phyloP scores from a whole-genome alignment of 2,329 filamentous ascomycete genomes.

The Pyrenochaeta sp. region DNA sequence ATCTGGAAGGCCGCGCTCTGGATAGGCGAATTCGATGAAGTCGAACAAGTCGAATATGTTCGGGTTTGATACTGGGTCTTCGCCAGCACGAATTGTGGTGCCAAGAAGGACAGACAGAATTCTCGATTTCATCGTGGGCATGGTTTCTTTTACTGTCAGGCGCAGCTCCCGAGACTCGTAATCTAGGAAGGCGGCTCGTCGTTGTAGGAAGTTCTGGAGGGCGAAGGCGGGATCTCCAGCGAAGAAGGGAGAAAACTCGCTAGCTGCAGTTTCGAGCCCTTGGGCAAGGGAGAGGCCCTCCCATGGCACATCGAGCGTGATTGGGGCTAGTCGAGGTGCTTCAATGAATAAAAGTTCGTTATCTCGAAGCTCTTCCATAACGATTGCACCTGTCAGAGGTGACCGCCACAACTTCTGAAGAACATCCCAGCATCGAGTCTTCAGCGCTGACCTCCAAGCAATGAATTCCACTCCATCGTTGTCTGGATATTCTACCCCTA shows the following conservation, averaged over 20 bases:
- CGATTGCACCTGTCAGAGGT: slow-evolving; percentile 75
- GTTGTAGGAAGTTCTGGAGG: slow-evolving; percentile 77
- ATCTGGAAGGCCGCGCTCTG: slow-evolving; percentile 57
- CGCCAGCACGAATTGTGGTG: slow-evolving; percentile 70
- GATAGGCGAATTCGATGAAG: slow-evolving; percentile 74
- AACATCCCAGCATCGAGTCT: slow-evolving; percentile 62
- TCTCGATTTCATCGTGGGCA: slow-evolving; percentile 60
- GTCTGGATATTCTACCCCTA: slow-evolving; percentile 74
- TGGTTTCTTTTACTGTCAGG: slow-evolving; percentile 72
- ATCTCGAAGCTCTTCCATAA: slow-evolving; percentile 79
- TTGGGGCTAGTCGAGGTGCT: slow-evolving; percentile 73
- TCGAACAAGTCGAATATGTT: slow-evolving; percentile 94
- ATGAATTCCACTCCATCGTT: slow-evolving; percentile 56
- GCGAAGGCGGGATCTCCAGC: slow-evolving; percentile 71
- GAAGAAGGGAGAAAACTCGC: slow-evolving; percentile 67
- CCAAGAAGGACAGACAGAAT: slow-evolving; percentile 75
- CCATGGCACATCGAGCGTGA: slow-evolving; percentile 75
- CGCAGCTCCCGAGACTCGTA: slow-evolving; percentile 88
- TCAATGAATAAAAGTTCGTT: slow-evolving; percentile 82
- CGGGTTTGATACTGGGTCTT: slow-evolving; percentile 70
- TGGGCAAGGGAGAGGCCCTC: slow-evolving; percentile 69
- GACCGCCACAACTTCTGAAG: slow-evolving; percentile 85
- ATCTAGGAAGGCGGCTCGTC: slow-evolving; percentile 79
- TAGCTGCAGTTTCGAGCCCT: slow-evolving; percentile 29
- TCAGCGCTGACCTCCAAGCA: slow-evolving; percentile 54